A percentile compares a stretch with the other conserved stretches of the same genome.
phyloP scores from a whole-genome alignment of 1,284 basidiomycete genomes.

The Coniophora puteana region DNA sequence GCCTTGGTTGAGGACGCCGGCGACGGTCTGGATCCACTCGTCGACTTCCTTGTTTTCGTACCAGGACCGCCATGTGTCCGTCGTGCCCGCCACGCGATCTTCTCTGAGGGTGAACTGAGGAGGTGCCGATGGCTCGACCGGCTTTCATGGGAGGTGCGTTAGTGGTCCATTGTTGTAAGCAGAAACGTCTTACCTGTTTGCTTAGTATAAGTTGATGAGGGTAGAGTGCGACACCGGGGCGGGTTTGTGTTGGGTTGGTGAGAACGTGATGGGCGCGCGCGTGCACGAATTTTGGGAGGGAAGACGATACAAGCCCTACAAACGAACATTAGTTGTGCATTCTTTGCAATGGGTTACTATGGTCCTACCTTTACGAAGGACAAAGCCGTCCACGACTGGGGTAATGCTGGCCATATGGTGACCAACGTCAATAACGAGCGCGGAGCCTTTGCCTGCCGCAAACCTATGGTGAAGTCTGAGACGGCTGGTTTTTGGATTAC shows the following conservation, averaged over 20 bases:
- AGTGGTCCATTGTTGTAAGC: background rate
- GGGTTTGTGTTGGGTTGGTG: constrained; percentile 39
- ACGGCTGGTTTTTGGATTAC: constrained; percentile 9
- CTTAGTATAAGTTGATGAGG: constrained; percentile 88
- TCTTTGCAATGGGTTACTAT: constrained; percentile 1
- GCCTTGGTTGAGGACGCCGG: constrained; percentile 78
- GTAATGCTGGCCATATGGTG: constrained; percentile 87
- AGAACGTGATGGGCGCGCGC: constrained; percentile 70
- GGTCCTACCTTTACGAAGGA: constrained; percentile 83
- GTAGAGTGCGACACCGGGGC: constrained; percentile 58
- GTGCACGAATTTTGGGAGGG: constrained; percentile 74
- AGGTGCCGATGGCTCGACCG: constrained; percentile 53
- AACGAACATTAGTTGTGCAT: background rate
- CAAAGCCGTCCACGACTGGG: constrained; percentile 97
- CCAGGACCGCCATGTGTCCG: constrained; percentile 79
- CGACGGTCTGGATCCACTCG: constrained; percentile 90
- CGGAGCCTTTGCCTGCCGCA: constrained; percentile 94
- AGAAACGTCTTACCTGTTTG: constrained; percentile 50
- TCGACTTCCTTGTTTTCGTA: constrained; percentile 87
- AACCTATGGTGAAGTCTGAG: constrained; percentile 55
- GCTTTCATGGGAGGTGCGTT: constrained; percentile 35
- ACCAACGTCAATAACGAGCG: constrained; percentile 93
- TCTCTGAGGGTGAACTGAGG: constrained; percentile 71
- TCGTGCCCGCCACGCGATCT: constrained; percentile 71
- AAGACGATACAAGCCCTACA: constrained; percentile 66